Conservation (phyloP, 306 rosid genomes). For the Fragaria vesca region DNA sequence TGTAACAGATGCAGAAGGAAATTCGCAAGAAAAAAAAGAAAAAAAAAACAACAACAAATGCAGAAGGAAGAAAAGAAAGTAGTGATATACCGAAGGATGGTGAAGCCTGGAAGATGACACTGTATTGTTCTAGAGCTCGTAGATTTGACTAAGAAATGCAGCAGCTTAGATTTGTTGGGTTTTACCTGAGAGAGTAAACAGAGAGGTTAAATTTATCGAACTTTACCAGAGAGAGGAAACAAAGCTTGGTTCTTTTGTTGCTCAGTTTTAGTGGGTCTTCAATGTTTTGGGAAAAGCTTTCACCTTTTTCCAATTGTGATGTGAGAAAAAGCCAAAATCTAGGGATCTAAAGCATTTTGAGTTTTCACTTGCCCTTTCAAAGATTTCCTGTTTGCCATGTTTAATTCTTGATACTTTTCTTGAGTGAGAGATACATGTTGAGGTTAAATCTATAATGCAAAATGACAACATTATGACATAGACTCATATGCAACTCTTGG, state of each 20-base stretch:
- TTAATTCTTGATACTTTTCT: not conserved
- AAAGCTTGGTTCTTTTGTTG: not conserved
- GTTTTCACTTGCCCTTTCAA: not conserved
- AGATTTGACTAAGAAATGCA: not conserved
- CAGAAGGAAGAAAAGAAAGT: not conserved
- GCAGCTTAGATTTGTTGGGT: not conserved
- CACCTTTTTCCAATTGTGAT: not conserved
- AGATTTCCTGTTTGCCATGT: not conserved
- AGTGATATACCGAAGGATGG: not conserved
- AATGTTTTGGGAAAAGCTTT: not conserved
- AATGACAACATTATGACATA: no score
- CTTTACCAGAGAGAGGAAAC: not conserved
- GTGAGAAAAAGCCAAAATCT: not conserved
- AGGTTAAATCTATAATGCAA: not conserved
- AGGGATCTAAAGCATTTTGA: not conserved
- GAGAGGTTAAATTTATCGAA: not conserved
- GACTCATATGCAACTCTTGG: no score
- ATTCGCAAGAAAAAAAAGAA: no score
- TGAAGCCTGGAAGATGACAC: not conserved
- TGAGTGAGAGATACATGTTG: not conserved
- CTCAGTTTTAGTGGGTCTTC: not conserved
- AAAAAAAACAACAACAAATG: not conserved
- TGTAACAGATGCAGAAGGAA: not conserved
- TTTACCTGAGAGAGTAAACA: not conserved
- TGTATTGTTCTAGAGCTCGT: no score